Evolutionary conservation across 2,329 filamentous ascomycete genomes (phyloP), one percentile per base, ranked within the genome.

Genomic region (Raffaelea albimanens): DNA sequence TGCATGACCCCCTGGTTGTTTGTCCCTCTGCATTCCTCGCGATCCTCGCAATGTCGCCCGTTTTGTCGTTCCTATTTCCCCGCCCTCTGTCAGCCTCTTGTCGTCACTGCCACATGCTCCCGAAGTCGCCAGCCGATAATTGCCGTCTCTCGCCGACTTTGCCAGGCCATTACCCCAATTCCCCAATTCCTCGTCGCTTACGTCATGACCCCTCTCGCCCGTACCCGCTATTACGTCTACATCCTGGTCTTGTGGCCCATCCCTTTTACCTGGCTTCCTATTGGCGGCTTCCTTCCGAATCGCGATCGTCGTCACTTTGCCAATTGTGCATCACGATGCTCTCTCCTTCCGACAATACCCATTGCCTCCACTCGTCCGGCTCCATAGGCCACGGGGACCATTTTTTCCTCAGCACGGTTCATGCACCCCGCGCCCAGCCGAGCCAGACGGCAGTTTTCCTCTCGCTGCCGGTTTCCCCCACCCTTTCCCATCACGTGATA

Each of bases 381-480:
- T 38, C 44, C 25, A 29, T n/a, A 29, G 25, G 25, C 7, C 25
- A 13, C 25, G 14, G 21, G 49, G 49, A 46, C 50, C 49, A 50
- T 48, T 47, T 52, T 25, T 44, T 46, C n/a, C n/a, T n/a, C n/a
- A n/a, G 44, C 50, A 46, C 42, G 43, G n/a, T n/a, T n/a, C n/a
- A 38, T 50, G 13, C 42, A 45, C 48, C 47, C 50, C 43, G 48
- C 46, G 7, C 29, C 50, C 48, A 46, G 49, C 43, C 20, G 49
- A 45, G 50, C 38, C 53, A 52, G 53, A 52, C n/a, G n/a, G n/a
- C n/a, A n/a, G 45, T 49, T 54, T 50, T 43, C 38, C 41, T 29
- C 36, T 29, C 25, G 7, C 13, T 29, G 25, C 25, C 25, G 25
- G 13, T 29, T 29, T 13, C 25, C 25, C 25, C 7, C 25, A 29